Percentiles rank a stretch among this genome's conserved stretches.
Conservation (phyloP, 805 yeast species). For the Suhomyces xylopsoci region DNA sequence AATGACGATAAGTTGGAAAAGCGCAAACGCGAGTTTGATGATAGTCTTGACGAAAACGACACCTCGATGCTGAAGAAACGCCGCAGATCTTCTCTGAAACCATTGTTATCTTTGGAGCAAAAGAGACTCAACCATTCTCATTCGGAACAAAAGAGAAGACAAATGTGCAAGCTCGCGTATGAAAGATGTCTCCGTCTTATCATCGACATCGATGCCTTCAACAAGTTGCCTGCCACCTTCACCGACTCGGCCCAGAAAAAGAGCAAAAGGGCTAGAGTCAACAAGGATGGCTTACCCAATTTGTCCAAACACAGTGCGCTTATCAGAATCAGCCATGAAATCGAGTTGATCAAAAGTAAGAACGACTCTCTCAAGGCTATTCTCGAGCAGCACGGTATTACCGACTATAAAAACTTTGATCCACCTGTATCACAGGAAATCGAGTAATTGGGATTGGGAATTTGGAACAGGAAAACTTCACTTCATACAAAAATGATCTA, state of each 20-base stretch:
- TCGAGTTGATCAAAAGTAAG: slow-evolving; percentile 28
- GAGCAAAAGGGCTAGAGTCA: slow-evolving; percentile 37
- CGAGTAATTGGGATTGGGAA: not conserved
- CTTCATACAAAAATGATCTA: not conserved
- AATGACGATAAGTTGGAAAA: slow-evolving; percentile 1
- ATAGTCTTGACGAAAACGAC: slow-evolving; percentile 4
- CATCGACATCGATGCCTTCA: slow-evolving; percentile 36
- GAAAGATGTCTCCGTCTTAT: slow-evolving; percentile 40
- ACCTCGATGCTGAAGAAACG: slow-evolving; percentile 16
- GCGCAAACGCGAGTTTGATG: not conserved
- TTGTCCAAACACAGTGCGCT: slow-evolving; percentile 43
- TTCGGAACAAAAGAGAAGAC: slow-evolving; percentile 43
- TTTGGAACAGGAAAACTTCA: not conserved
- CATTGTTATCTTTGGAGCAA: slow-evolving; percentile 37
- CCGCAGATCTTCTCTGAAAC: slow-evolving; percentile 30
- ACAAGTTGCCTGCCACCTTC: slow-evolving; percentile 16
- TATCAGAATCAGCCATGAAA: slow-evolving; percentile 38
- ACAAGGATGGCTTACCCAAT: slow-evolving; percentile 45
- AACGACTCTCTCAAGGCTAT: slow-evolving; percentile 33
- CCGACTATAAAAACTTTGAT: slow-evolving; percentile 1
- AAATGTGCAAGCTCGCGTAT: slow-evolving; percentile 43
- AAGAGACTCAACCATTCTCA: slow-evolving; percentile 41
- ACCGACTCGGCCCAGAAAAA: slow-evolving; percentile 14
- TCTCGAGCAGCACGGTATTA: slow-evolving; percentile 10
- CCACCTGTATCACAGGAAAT: slow-evolving; percentile 4